A percentile compares a stretch with the other conserved stretches of the same genome.
These are phyloP conservation scores for Dissophora ornata DNA, from an alignment of 192 early-diverging fungal species.

Conservation along the genomic window DNA sequence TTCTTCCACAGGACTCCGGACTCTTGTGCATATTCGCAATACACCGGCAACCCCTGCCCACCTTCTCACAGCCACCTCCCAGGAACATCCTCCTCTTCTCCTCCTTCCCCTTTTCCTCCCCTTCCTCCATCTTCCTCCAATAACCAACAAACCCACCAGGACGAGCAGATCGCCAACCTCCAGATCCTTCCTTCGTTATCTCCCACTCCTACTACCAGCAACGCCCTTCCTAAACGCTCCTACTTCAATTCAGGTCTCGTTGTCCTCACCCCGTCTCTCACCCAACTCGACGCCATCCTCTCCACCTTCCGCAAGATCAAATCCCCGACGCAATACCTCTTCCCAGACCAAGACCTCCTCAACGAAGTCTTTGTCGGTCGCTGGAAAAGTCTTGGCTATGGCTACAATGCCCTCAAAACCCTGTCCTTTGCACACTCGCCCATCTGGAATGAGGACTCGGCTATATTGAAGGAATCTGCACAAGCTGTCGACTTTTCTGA, in stretches of 20 bases:
- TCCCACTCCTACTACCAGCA: too few relatives aligned
- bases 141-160: too few relatives aligned
- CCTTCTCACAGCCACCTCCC: slow-evolving; percentile 16
- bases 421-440: slow-evolving; percentile 42
- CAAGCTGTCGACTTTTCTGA: too few relatives aligned
- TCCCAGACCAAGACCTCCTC: slow-evolving; percentile 66
- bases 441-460: slow-evolving; percentile 49
- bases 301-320: slow-evolving; percentile 10
- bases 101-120: too few relatives aligned
- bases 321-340: slow-evolving; percentile 39
- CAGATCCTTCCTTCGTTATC: too few relatives aligned
- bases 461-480: too few relatives aligned
- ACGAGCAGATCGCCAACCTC: too few relatives aligned
- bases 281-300: slow-evolving; percentile 43
- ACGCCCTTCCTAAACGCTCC: background rate
- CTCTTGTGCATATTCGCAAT: slow-evolving; percentile 15
- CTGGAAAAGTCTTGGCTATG: slow-evolving; percentile 59
- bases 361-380: slow-evolving; percentile 55
- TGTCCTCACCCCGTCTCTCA: slow-evolving; percentile 48
- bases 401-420: slow-evolving; percentile 64
- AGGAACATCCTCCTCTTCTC: too few relatives aligned
- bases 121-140: too few relatives aligned
- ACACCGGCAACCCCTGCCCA: slow-evolving; percentile 15
- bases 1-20: slow-evolving; percentile 7
- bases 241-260: slow-evolving; percentile 67